phyloP scores from a whole-genome alignment of 768 basidiomycete species.

The Boletus tylopilopsis region DNA sequence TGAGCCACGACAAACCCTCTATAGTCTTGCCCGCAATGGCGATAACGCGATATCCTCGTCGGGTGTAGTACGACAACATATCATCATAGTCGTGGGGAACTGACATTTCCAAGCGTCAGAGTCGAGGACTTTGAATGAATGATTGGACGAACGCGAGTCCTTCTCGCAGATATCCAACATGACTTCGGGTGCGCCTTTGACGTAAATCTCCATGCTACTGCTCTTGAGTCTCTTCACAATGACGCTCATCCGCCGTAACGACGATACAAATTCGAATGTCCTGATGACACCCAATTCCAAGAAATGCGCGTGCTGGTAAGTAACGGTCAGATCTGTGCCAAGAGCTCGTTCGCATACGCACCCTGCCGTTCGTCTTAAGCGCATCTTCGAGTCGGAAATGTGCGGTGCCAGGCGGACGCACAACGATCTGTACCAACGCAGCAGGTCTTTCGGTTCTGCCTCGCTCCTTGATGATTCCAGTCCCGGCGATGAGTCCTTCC shows the following conservation, averaged over 20 bases:
- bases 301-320: slow-evolving; percentile 85
- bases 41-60: slow-evolving; percentile 95
- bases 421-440: slow-evolving; percentile 93
- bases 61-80: slow-evolving; percentile 93
- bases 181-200: slow-evolving; percentile 99
- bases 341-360: slow-evolving; percentile 29
- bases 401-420: slow-evolving; percentile 91
- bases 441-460: slow-evolving; percentile 66
- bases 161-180: slow-evolving; percentile 94
- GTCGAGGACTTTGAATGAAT: background rate
- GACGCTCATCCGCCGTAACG: slow-evolving; percentile 94
- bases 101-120: slow-evolving; percentile 32
- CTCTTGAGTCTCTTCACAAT: slow-evolving; percentile 95
- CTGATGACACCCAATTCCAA: slow-evolving; percentile 94
- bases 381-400: slow-evolving; percentile 93
- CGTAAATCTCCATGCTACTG: slow-evolving; percentile 94
- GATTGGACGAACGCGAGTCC: slow-evolving; percentile 71
- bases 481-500: slow-evolving; percentile 76
- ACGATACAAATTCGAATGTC: slow-evolving; percentile 94
- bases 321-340: background rate
- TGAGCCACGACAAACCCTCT: slow-evolving; percentile 92
- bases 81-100: slow-evolving; percentile 97
- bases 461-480: slow-evolving; percentile 65
- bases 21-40: slow-evolving; percentile 96
- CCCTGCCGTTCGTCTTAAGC: slow-evolving; percentile 76